Base-by-base conservation (phyloP, 2,329 filamentous ascomycete genomes). In the Colletotrichum destructivum region DNA sequence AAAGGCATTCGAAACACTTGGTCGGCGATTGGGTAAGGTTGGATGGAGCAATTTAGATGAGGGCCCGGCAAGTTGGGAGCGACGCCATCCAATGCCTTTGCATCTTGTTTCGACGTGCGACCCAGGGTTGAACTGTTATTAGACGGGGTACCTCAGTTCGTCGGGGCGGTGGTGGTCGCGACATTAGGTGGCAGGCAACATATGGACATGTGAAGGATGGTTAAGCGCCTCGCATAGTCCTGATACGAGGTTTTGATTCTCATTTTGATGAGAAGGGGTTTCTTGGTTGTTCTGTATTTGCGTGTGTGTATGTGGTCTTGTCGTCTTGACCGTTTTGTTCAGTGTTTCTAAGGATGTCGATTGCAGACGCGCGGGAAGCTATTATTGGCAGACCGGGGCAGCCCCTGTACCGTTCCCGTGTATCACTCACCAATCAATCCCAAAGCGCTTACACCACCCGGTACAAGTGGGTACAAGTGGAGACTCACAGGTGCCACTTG, bases 351-450 rank as follows among this genome's bases (percentile, higher is more conserved):
- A 26, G 35, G 11, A 18, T 35, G 67, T 46, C 54, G 26, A 51
- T 44, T 61, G 57, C 52, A 74, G 68, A 74, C 73, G 73, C 73
- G 73, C 73, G 73, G 67, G 63, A 72, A 67, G 63, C 55, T 72
- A 73, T 69, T 47, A 73, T 73, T 74, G 73, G 73, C 65, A 64
- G 68, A 21, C 23, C 5, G 16, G 51, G 49, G 35, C 26, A n/a
- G 31, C 59, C 63, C 66, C 57, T 66, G 73, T 46, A n/a, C 26
- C 21, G 38, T 35, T 69, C 23, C 55, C 31, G 54, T 62, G 11
- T 21, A 13, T 61, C 61, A 49, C 7, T 51, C 47, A 66, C 73
- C 73, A 74, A 74, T 73, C 56, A 60, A 42, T 55, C 13, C 5
- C 18, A 46, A 63, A 63, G 73, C 73, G 71, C 73, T 73, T 65